phyloP scores from a whole-genome alignment of 1,284 basidiomycete genomes.

The Trichosporon sp. region DNA sequence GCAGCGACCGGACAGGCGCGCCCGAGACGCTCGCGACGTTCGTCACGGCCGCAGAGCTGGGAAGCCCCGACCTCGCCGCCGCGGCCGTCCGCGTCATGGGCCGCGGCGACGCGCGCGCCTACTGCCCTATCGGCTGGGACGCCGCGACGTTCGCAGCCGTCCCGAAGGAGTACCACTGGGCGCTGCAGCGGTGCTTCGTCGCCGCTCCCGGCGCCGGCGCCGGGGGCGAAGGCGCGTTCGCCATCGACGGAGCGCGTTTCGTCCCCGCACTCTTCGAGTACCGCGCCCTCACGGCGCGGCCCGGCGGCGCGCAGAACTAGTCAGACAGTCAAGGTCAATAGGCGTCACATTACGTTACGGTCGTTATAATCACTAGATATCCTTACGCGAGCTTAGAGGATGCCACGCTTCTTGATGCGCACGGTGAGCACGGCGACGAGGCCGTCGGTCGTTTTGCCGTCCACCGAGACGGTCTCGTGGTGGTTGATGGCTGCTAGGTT shows the following conservation, averaged over 20 bases:
- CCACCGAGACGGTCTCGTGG: slow-evolving; percentile 58
- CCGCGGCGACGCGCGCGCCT: not conserved
- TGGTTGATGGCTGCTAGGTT: slow-evolving; percentile 61
- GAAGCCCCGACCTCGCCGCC: not conserved
- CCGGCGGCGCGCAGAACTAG: not conserved
- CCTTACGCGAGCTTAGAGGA: too few relatives aligned
- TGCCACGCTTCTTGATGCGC: slow-evolving; percentile 52
- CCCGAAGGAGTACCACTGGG: not conserved
- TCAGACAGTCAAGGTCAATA: too few relatives aligned
- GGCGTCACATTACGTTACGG: not conserved
- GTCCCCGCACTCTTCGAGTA: not conserved
- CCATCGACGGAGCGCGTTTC: not conserved
- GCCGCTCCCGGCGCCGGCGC: not conserved
- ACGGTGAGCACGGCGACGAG: slow-evolving; percentile 76
- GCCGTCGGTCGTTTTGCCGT: slow-evolving; percentile 69
- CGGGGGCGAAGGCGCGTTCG: not conserved
- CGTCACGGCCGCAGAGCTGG: not conserved
- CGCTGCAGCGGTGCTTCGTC: not conserved
- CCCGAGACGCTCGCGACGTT: not conserved
- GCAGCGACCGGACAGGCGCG: not conserved
- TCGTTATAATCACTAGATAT: not conserved
- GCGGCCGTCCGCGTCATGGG: not conserved
- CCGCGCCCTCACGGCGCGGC: not conserved
- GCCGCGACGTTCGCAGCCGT: not conserved
- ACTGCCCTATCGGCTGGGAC: not conserved